Conservation (phyloP, 108 stramenopile species). For the Cyclotella baltica region DNA sequence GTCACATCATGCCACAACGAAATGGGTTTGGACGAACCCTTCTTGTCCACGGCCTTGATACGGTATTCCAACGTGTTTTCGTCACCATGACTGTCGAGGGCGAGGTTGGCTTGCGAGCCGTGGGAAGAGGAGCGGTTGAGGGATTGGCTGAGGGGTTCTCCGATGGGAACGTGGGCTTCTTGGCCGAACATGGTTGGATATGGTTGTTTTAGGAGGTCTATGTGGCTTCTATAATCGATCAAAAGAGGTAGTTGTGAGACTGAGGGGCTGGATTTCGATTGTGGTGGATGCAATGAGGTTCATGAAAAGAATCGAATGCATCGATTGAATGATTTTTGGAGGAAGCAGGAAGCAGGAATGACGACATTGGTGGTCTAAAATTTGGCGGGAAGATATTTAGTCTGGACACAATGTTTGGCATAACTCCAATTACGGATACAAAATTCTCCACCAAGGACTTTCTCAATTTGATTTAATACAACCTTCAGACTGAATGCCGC, state of each 20-base stretch:
- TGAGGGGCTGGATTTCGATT: no score
- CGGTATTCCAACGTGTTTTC: conserved; percentile 85
- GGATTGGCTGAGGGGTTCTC: conserved; percentile 34
- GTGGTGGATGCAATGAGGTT: no score
- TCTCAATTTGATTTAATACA: background rate
- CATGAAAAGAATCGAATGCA: no score
- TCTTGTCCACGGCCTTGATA: conserved; percentile 70
- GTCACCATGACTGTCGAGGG: conserved; percentile 65
- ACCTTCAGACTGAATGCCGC: background rate
- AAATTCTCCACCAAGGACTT: background rate
- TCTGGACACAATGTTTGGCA: background rate
- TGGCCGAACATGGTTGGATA: conserved; percentile 28
- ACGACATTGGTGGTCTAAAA: background rate
- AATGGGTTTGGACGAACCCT: conserved; percentile 64
- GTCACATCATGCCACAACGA: conserved; percentile 94
- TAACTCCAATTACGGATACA: background rate
- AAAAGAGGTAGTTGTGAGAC: no score
- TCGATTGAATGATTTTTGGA: no score
- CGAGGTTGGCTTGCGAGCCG: conserved; percentile 66
- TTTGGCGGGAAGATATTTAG: background rate
- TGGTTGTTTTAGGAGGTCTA: no score
- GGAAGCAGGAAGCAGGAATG: no score
- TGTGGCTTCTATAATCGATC: no score
- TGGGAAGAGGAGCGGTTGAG: conserved; percentile 32
- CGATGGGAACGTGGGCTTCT: conserved; percentile 49